Base-by-base conservation (phyloP, 2,329 filamentous ascomycete genomes). In the Thermoascus crustaceus region DNA sequence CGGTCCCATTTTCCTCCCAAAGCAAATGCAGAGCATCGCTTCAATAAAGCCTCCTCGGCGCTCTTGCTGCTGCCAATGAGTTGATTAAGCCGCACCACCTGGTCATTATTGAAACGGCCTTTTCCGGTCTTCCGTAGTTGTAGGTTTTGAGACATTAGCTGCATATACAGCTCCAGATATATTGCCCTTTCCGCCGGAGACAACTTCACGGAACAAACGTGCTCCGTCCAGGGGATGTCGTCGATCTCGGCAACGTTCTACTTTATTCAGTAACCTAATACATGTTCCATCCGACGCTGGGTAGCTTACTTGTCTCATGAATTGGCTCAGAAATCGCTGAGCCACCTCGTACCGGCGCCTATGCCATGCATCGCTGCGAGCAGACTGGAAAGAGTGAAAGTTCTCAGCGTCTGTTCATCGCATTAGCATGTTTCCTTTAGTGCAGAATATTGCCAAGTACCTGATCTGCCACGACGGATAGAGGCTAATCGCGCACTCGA, bases 161-260 rank as follows among this genome's bases (percentile, higher is more conserved):
- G 66, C 37, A 74, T 68, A 4, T 70, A 69, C 0, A 77, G 55
- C 44, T 78, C 73, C 0, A 70, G 56, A 45, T 80, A 80, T 1
- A 72, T 54, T 1, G 64, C 64, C 18, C 61, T 60, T 41, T 80
- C 75, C 0, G 61, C 64, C 1, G 67, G 50, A 4, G 64, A 60
- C 2, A 73, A 58, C 0, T 54, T 42, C 1, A 74, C 50, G 0
- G 68, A 55, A 11, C 64, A 41, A 3, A 75, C 53, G 14, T 64
- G 52, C 19, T 72, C 67, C 1, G 54, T 48, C 26, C 57, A 65
- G 0, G 57, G 46, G 10, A 78, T 69, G 18, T 69, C 60, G 4
- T 57, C 56, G 31, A 67, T 60, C 11, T 67, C 53, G 1, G 65
- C 60, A 5, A 57, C 42, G 36, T 72, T 72, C 45, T 60, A 30